phyloP scores from a whole-genome alignment of 148 eudicot species.

The Chenopodium quinoa region DNA sequence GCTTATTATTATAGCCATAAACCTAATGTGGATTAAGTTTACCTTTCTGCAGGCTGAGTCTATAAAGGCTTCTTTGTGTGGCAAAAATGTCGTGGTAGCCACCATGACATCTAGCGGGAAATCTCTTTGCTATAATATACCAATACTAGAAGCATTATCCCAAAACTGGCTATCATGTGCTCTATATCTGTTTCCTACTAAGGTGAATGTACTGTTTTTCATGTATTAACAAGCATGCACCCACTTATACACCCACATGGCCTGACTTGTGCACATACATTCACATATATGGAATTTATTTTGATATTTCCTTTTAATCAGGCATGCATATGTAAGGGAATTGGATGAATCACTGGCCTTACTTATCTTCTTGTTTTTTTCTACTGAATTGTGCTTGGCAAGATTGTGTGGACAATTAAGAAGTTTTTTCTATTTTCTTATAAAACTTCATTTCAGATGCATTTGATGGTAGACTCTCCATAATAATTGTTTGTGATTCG shows the following conservation, averaged over 20 bases:
- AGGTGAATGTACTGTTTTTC: constrained; percentile 39
- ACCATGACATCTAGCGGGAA: constrained; percentile 99
- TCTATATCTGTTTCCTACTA: constrained; percentile 88
- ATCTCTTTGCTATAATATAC: constrained; percentile 96
- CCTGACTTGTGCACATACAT: neutral
- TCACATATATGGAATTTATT: neutral
- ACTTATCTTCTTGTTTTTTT: neutral
- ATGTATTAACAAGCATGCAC: neutral
- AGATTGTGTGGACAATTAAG: neutral
- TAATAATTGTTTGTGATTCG: neutral
- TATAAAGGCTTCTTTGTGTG: constrained; percentile 76
- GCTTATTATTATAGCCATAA: neutral
- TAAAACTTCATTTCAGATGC: neutral
- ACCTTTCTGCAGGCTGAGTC: constrained; percentile 63
- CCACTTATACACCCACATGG: neutral
- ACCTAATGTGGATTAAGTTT: constrained; percentile 13
- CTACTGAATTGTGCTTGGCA: neutral
- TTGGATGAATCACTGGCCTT: neutral
- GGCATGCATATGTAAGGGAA: neutral
- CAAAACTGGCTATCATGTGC: constrained; percentile 74
- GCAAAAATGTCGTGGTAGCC: constrained; percentile 79
- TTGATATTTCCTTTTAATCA: neutral
- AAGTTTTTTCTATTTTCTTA: neutral
- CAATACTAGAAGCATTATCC: constrained; percentile 73
- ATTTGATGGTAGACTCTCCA: neutral